Conservation (phyloP, 306 rosid species). For the Ormosia semicastrata region DNA sequence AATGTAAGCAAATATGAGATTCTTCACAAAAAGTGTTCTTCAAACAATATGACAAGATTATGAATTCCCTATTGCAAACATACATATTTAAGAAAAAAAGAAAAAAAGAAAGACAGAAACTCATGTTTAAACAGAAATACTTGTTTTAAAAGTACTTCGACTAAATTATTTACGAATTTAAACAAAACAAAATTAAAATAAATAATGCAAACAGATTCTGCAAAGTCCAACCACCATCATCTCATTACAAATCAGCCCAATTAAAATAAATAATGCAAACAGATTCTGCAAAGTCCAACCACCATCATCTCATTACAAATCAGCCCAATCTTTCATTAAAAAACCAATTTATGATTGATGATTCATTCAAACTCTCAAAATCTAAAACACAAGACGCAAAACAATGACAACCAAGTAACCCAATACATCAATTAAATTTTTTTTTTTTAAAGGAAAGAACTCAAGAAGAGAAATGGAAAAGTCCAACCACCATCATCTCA, state of each 20-base stretch:
- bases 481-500: neutral
- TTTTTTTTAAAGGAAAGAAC: no score
- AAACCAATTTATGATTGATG: neutral
- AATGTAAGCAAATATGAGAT: neutral
- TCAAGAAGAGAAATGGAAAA: no score
- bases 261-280: no score
- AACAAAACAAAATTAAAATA: neutral
- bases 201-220: neutral
- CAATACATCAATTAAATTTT: neutral
- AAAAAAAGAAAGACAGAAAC: no score
- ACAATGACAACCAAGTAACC: no score
- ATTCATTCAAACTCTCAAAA: neutral
- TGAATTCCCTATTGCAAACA: neutral
- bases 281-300: slow-evolving; percentile 3
- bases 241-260: no score
- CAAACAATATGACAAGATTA: neutral
- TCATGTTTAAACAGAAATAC: neutral
- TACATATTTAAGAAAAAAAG: no score
- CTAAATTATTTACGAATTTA: no score
- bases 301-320: neutral
- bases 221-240: neutral
- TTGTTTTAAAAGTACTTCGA: no score
- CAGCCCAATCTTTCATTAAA: neutral
- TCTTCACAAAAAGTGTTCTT: neutral
- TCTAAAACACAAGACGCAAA: no score